Base-by-base conservation (phyloP, 2,329 filamentous ascomycete species). In the Penicillium sp. region DNA sequence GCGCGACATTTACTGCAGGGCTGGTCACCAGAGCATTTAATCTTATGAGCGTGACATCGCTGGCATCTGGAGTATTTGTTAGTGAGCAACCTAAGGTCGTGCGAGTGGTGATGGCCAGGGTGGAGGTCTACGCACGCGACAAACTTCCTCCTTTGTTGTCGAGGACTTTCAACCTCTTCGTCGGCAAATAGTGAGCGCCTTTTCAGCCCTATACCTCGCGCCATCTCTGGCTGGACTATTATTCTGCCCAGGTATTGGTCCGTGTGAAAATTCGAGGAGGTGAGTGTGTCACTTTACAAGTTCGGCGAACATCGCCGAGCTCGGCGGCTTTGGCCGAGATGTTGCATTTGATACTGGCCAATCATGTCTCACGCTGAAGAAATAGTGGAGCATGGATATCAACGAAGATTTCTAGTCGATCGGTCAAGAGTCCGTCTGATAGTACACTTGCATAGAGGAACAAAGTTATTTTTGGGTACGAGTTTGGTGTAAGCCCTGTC, bases 41-140 rank as follows among this genome's bases (percentile, higher is more conserved):
- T 79, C 60, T 81, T 81, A 33, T 80, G 78, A 0, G 71, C 61
- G 66, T 81, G 79, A 51, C 79, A 81, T 60, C 78, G 67, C 60
- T 77, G 74, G 49, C 78, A 81, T 4, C 73, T 73, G 58, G 44
- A 60, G 54, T 2, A n/a, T 40, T 41, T 31, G 14, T 52, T 4
- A 35, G 51, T 55, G 36, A 44, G 37, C 18, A 27, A 27, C 24
- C 24, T 1, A 27, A 27, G 24, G 24, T 4, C 4, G 24, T 27
- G 24, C 6, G 6, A 27, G 22, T 7, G 27, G 11, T 18, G 31
- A 33, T 22, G 33, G 13, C 13, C n/a, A 31, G 27, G 22, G 31
- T 22, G 33, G 31, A 50, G 19, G 18, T 35, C 50, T 36, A 67
- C 71, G 50, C 59, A 74, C 72, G 72, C 72, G 27, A 72, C 66